A percentile compares a stretch with the other conserved stretches of the same genome.
Conservation (phyloP, 192 early-diverging fungal species). For the Pilobolus umbonatus region DNA sequence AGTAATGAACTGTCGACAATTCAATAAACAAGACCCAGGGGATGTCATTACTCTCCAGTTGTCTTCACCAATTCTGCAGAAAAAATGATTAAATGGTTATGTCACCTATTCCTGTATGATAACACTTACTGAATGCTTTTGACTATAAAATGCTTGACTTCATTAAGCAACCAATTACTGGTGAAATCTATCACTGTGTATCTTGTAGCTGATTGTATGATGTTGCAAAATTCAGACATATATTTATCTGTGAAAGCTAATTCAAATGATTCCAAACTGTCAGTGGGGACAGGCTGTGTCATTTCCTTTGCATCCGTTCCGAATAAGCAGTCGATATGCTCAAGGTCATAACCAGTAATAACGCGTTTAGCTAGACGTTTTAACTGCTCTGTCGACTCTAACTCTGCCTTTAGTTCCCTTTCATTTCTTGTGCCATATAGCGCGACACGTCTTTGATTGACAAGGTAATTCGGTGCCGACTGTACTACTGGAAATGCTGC, state of each 20-base stretch:
- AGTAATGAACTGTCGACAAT: constrained; percentile 57
- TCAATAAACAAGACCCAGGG: constrained; percentile 72
- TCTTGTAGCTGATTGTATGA: constrained; percentile 40
- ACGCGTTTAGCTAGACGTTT: constrained; percentile 11
- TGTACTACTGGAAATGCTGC: constrained; percentile 41
- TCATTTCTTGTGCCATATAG: constrained; percentile 18
- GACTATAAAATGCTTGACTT: constrained; percentile 46
- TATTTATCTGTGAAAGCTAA: constrained; percentile 29
- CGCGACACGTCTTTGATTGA: constrained; percentile 47
- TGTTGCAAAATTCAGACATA: constrained; percentile 24
- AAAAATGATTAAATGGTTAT: neutral
- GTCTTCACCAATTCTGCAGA: constrained; percentile 49
- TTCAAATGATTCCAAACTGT: constrained; percentile 28
- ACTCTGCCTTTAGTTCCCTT: constrained; percentile 13
- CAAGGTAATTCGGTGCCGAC: constrained; percentile 29
- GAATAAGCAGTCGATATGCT: constrained; percentile 10
- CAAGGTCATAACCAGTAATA: constrained; percentile 18
- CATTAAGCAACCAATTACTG: constrained; percentile 40
- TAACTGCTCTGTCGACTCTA: constrained; percentile 4
- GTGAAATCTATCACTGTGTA: constrained; percentile 43
- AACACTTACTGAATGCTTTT: constrained; percentile 36
- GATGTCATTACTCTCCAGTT: constrained; percentile 79
- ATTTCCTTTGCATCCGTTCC: constrained; percentile 31
- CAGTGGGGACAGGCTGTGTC: constrained; percentile 35
- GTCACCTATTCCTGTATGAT: neutral